Percentiles rank a stretch among this genome's conserved stretches.
These are phyloP conservation scores for Pyrenochaeta sp. DNA, from an alignment of 2,329 filamentous ascomycete genomes.

Conservation along the genomic window DNA sequence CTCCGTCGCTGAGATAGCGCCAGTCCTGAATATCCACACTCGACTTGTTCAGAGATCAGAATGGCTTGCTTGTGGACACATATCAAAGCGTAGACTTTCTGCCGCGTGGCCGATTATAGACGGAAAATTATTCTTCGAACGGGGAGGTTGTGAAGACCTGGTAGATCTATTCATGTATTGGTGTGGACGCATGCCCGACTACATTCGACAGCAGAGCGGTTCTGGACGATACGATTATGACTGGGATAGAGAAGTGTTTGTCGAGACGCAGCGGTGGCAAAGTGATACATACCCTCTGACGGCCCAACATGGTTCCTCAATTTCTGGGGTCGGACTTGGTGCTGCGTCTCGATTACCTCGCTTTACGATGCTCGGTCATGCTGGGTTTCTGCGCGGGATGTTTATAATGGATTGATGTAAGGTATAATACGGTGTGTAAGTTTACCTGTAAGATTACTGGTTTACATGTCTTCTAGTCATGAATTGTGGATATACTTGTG, in stretches of 20 bases:
- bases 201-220: neutral
- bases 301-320: neutral
- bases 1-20: neutral
- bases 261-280: neutral
- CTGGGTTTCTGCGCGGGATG: slow-evolving; percentile 10
- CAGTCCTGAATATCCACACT: neutral
- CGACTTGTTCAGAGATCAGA: neutral
- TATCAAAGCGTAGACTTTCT: neutral
- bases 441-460: neutral
- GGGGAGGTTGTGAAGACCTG: neutral
- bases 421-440: neutral
- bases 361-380: slow-evolving; percentile 1
- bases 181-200: neutral
- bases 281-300: neutral
- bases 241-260: slow-evolving; percentile 1
- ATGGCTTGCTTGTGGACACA: slow-evolving; percentile 6
- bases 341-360: neutral
- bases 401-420: slow-evolving; percentile 7
- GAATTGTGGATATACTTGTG: neutral
- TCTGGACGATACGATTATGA: slow-evolving; percentile 1
- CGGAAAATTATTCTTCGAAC: neutral
- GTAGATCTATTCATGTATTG: neutral
- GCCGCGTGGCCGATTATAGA: slow-evolving; percentile 5
- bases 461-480: neutral
- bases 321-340: neutral